Evolutionary conservation across 495 filamentous ascomycete species (phyloP).

Genomic region (Daldinia vernicosa): DNA sequence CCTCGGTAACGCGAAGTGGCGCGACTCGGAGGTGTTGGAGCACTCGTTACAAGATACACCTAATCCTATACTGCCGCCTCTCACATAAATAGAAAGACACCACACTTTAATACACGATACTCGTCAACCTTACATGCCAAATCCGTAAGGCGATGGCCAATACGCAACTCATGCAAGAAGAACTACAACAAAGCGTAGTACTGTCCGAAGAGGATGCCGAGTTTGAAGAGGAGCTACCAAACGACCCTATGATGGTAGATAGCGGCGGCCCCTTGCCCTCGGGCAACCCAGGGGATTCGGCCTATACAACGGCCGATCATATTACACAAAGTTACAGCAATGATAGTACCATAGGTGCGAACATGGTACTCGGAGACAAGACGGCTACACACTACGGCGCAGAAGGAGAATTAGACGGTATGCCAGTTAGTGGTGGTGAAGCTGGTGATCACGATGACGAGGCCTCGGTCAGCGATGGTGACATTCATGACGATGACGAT

Average conservation of each 20-base stretch:
- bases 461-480: constrained; percentile 49
- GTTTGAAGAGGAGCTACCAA: constrained; percentile 41
- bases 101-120: not conserved
- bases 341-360: constrained; percentile 13
- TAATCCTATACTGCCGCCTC: not conserved
- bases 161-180: constrained; percentile 60
- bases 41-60: constrained; percentile 16
- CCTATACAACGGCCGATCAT: constrained; percentile 54
- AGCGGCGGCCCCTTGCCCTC: constrained; percentile 50
- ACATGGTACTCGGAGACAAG: constrained; percentile 45
- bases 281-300: constrained; percentile 44
- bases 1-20: constrained; percentile 42
- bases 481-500: constrained; percentile 54
- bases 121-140: not conserved
- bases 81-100: not conserved
- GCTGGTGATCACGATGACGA: constrained; percentile 54
- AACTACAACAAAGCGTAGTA: constrained; percentile 59
- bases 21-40: constrained; percentile 33
- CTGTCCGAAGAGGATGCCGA: constrained; percentile 55
- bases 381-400: constrained; percentile 35
- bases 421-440: constrained; percentile 51
- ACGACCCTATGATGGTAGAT: constrained; percentile 43
- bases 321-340: not conserved
- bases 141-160: constrained; percentile 51
- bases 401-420: constrained; percentile 49